Evolutionary conservation across 768 basidiomycete species (phyloP).

Genomic region (Boletus edulis): DNA sequence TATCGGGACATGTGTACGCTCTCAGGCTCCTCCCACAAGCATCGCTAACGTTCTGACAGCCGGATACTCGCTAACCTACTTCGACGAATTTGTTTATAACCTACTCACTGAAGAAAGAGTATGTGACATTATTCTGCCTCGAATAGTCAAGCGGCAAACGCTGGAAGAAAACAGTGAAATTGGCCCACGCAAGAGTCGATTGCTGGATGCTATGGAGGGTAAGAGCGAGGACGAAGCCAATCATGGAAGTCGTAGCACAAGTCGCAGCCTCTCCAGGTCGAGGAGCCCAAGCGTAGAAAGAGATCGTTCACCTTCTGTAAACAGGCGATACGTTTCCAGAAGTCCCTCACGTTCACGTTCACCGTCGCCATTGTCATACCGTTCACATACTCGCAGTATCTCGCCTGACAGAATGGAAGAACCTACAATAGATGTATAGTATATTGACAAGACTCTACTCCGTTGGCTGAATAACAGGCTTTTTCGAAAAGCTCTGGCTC

Average conservation of each 20-base stretch:
- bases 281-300: slow-evolving; percentile 24
- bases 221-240: slow-evolving; percentile 51
- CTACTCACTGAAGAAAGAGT: slow-evolving; percentile 87
- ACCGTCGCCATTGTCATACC: slow-evolving; percentile 38
- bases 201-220: slow-evolving; percentile 88
- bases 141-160: slow-evolving; percentile 78
- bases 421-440: slow-evolving; percentile 13
- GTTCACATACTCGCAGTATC: slow-evolving; percentile 58
- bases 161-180: slow-evolving; percentile 93
- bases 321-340: slow-evolving; percentile 62
- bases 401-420: slow-evolving; percentile 56
- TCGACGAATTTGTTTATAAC: slow-evolving; percentile 89
- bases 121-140: slow-evolving; percentile 94
- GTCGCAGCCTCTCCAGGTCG: slow-evolving; percentile 23
- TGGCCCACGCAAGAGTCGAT: slow-evolving; percentile 76
- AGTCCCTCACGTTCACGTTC: slow-evolving; percentile 54
- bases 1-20: slow-evolving; percentile 72
- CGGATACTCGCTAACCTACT: slow-evolving; percentile 81
- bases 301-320: slow-evolving; percentile 39
- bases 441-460: slow-evolving; percentile 18
- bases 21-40: not conserved
- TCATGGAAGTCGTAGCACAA: slow-evolving; percentile 38
- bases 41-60: slow-evolving; percentile 42
- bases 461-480: slow-evolving; percentile 16
- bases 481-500: slow-evolving; percentile 30